phyloP scores from a whole-genome alignment of 2,329 filamentous ascomycete species.

The Alternaria arbusti region DNA sequence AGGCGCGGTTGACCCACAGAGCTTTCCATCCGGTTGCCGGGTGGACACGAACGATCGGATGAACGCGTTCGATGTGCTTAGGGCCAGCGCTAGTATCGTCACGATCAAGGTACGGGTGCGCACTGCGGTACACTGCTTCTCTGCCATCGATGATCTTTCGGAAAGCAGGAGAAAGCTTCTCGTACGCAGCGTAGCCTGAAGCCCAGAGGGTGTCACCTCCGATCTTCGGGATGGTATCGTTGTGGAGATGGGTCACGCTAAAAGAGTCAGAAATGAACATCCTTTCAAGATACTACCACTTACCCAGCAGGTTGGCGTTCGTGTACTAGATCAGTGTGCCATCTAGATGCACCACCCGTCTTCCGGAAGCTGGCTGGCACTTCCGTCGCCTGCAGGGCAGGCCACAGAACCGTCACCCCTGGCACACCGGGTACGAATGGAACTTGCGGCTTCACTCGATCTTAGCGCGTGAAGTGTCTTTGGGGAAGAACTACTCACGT shows the following conservation, averaged over 20 bases:
- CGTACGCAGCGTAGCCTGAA: constrained; percentile 71
- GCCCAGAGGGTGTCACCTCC: constrained; percentile 79
- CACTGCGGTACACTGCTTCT: constrained; percentile 68
- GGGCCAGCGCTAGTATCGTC: constrained; percentile 66
- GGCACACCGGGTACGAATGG: constrained; percentile 71
- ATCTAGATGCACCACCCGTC: constrained; percentile 70
- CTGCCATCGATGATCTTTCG: constrained; percentile 71
- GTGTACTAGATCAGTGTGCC: constrained; percentile 75
- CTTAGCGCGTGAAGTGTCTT: not conserved
- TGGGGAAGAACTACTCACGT: constrained; percentile 56
- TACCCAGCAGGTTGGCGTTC: constrained; percentile 71
- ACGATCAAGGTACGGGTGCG: constrained; percentile 72
- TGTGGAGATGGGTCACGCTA: constrained; percentile 70
- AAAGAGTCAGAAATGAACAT: not conserved
- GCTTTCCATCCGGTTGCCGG: constrained; percentile 78
- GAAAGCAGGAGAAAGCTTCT: constrained; percentile 74
- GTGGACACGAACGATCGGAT: constrained; percentile 73
- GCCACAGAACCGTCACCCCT: constrained; percentile 72
- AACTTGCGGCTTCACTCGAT: constrained; percentile 65
- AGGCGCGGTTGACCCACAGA: constrained; percentile 73
- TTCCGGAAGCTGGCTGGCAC: constrained; percentile 66
- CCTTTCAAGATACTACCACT: not conserved
- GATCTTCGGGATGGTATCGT: constrained; percentile 68
- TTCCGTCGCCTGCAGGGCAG: constrained; percentile 69
- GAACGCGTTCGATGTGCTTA: constrained; percentile 69